A percentile compares a stretch with the other conserved stretches of the same genome.
phyloP scores from a whole-genome alignment of 2,329 filamentous ascomycete species.

The Pseudocercospora fuligena region DNA sequence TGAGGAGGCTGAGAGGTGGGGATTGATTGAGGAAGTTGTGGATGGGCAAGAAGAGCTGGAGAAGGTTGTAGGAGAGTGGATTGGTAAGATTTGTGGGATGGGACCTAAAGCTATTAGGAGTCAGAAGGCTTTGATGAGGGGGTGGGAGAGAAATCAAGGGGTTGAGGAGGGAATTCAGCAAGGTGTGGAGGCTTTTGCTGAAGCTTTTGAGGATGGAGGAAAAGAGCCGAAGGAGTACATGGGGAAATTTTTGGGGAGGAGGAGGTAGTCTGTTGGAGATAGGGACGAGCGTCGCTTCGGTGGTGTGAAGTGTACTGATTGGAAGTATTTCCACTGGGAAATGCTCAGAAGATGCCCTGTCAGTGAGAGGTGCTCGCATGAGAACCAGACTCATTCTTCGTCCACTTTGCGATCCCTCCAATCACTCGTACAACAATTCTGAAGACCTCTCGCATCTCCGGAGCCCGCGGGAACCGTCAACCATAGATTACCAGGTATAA shows the following conservation, averaged over 20 bases:
- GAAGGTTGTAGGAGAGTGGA: conserved; percentile 41
- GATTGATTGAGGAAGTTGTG: conserved; percentile 45
- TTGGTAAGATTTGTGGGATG: conserved; percentile 36
- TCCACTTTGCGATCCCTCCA: neutral
- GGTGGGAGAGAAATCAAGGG: conserved; percentile 31
- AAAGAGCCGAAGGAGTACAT: neutral
- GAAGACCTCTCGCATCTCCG: too few relatives aligned
- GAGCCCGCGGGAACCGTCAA: too few relatives aligned
- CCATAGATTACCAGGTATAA: too few relatives aligned
- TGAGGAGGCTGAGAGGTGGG: conserved; percentile 41
- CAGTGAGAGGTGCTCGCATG: too few relatives aligned
- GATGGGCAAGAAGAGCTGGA: conserved; percentile 37
- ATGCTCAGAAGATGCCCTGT: neutral
- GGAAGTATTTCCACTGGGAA: too few relatives aligned
- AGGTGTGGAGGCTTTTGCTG: conserved; percentile 4
- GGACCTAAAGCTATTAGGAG: conserved; percentile 40
- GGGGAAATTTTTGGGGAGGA: neutral
- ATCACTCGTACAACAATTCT: too few relatives aligned
- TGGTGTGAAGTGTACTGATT: too few relatives aligned
- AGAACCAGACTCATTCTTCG: neutral
- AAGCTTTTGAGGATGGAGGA: neutral
- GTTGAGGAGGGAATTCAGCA: neutral
- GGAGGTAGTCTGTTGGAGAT: neutral
- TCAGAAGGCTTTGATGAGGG: conserved; percentile 41
- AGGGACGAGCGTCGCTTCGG: too few relatives aligned